phyloP scores from a whole-genome alignment of 1,284 basidiomycete species.

The Marasmius sp. region DNA sequence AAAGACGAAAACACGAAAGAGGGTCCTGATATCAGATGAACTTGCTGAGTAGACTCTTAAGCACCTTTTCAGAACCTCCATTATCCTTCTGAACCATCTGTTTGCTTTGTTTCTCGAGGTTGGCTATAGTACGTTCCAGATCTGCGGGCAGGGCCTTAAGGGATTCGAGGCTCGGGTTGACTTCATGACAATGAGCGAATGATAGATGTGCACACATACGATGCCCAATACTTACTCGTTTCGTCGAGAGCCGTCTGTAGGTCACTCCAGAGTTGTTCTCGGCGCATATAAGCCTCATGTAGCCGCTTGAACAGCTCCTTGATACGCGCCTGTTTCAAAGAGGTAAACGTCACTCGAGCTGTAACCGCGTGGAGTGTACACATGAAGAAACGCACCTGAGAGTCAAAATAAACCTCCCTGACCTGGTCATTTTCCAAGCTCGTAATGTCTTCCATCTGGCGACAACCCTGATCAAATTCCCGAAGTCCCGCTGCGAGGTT shows the following conservation, averaged over 20 bases:
- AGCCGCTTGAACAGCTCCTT: constrained; percentile 10
- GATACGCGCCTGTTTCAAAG: neutral
- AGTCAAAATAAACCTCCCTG: constrained; percentile 34
- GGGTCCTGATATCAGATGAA: constrained; percentile 15
- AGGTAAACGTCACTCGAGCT: neutral
- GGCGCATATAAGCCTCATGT: constrained; percentile 9
- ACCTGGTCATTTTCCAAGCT: constrained; percentile 44
- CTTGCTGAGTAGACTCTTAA: constrained; percentile 33
- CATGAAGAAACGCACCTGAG: constrained; percentile 32
- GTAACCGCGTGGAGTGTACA: neutral
- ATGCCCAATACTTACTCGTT: constrained; percentile 1
- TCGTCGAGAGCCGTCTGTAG: constrained; percentile 9
- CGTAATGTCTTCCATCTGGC: constrained; percentile 44
- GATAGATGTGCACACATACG: neutral
- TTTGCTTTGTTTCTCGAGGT: constrained; percentile 15
- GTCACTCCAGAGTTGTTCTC: constrained; percentile 13
- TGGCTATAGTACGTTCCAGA: constrained; percentile 10
- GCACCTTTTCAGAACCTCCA: constrained; percentile 2
- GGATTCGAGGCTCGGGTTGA: constrained; percentile 7
- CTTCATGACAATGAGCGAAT: neutral
- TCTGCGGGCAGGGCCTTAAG: constrained; percentile 9
- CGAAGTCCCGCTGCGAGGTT: constrained; percentile 46
- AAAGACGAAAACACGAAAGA: constrained; percentile 15
- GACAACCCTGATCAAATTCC: constrained; percentile 54
- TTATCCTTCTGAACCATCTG: constrained; percentile 13